A percentile compares a stretch with the other conserved stretches of the same genome.
Evolutionary conservation across 805 yeast genomes (phyloP).

Genomic region (Candida insectalens): DNA sequence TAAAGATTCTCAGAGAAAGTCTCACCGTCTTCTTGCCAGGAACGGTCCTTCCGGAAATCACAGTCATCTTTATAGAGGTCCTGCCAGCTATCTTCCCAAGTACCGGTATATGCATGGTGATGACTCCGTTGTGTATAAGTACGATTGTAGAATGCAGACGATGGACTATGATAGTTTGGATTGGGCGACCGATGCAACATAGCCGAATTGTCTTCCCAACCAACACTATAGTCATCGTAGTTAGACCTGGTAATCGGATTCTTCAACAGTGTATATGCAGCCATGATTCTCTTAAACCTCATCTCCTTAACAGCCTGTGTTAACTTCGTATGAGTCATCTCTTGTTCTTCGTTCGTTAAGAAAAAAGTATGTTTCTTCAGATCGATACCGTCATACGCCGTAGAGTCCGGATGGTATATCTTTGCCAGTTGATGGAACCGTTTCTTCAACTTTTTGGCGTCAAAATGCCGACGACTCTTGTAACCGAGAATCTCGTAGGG

Average conservation of each 20-base stretch:
- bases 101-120: conserved; percentile 12
- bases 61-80: conserved; percentile 5
- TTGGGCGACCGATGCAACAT: conserved; percentile 11
- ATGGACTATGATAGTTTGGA: conserved; percentile 13
- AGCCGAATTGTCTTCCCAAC: conserved; percentile 30
- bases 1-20: conserved; percentile 17
- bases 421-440: conserved; percentile 57
- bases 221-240: conserved; percentile 37
- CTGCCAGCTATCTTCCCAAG: conserved; percentile 22
- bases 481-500: conserved; percentile 65
- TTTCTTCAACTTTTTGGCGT: conserved; percentile 30
- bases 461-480: conserved; percentile 22
- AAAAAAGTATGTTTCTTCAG: conserved; percentile 8
- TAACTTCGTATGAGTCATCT: conserved; percentile 5
- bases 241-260: conserved; percentile 31
- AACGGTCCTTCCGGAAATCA: conserved; percentile 15
- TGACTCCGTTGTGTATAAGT: conserved; percentile 1
- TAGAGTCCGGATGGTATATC: conserved; percentile 71
- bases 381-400: conserved; percentile 13
- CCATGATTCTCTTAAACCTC: conserved; percentile 45
- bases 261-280: conserved; percentile 49
- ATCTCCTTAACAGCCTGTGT: conserved; percentile 22
- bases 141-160: conserved; percentile 8
- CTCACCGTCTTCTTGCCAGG: conserved; percentile 19
- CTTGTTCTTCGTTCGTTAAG: conserved; percentile 3